Conservation (phyloP, 352 stramenopile species). For the Phytopythium oedochilum region DNA sequence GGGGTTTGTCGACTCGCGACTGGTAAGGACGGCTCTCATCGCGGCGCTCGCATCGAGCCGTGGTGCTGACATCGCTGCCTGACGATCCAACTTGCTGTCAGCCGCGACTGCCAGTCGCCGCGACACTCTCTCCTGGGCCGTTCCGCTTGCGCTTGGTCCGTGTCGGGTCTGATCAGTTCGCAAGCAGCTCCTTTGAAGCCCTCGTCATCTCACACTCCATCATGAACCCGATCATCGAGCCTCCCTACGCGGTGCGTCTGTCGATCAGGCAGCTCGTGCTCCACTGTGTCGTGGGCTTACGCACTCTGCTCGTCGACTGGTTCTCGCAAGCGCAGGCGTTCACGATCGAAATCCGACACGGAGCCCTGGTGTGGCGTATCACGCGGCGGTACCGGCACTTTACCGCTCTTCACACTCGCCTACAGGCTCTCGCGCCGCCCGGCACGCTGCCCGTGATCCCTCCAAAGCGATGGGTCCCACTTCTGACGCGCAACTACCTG, state of each 20-base stretch:
- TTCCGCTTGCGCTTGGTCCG: background rate
- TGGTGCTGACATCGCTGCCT: background rate
- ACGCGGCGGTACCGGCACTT: constrained; percentile 44
- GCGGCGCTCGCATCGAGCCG: no score
- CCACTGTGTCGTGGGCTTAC: background rate
- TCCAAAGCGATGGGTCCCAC: constrained; percentile 30
- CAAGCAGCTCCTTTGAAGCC: constrained; percentile 10
- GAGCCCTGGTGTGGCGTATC: constrained; percentile 38
- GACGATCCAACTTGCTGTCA: background rate
- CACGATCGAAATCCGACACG: constrained; percentile 29
- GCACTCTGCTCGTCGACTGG: background rate
- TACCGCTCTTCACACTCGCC: constrained; percentile 22
- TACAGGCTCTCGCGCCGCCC: constrained; percentile 8
- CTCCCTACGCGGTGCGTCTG: constrained; percentile 23
- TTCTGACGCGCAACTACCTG: constrained; percentile 35
- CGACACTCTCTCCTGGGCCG: background rate
- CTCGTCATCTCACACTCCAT: constrained; percentile 27
- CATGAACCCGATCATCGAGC: constrained; percentile 34
- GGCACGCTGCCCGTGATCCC: constrained; percentile 25
- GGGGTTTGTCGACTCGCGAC: constrained; percentile 18
- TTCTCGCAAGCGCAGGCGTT: constrained; percentile 25
- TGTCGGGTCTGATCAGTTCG: no score
- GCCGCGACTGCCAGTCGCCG: background rate
- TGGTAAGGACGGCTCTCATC: constrained; percentile 9
- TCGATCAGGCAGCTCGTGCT: background rate